Evolutionary conservation across 768 basidiomycete species (phyloP).

Genomic region (Kwoniella sp.): DNA sequence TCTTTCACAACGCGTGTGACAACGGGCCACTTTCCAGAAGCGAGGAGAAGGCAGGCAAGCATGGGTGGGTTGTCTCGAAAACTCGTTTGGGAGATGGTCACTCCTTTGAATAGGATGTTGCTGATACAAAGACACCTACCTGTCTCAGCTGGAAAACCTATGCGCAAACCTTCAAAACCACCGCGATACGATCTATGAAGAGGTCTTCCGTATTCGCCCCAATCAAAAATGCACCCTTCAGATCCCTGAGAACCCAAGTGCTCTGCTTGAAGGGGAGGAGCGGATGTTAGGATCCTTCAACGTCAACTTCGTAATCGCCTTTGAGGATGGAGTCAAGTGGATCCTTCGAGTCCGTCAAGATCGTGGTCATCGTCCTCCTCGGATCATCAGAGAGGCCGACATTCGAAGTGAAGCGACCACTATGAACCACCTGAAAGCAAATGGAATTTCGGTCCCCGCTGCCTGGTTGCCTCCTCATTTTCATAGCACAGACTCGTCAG

Average conservation of each 20-base stretch:
- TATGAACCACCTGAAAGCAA: conserved; percentile 6
- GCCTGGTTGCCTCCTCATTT: conserved; percentile 8
- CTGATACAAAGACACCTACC: no score
- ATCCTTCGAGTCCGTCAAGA: conserved; percentile 17
- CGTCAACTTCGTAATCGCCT: conserved; percentile 17
- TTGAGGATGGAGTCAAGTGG: conserved; percentile 29
- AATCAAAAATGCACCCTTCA: no score
- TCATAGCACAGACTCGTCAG: neutral
- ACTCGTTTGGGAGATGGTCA: no score
- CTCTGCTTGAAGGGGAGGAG: no score
- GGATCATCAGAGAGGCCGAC: neutral
- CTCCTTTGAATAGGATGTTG: no score
- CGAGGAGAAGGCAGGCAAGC: neutral
- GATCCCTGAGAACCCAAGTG: no score
- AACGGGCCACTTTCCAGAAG: neutral
- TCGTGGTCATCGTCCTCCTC: neutral
- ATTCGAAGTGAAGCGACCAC: conserved; percentile 19
- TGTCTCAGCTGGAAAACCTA: no score
- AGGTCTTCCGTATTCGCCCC: no score
- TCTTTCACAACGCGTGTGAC: neutral
- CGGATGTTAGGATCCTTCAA: conserved; percentile 12
- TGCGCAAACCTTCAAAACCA: no score
- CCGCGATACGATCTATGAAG: no score
- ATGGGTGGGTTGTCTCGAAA: neutral
- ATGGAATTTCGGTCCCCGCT: conserved; percentile 8